These are phyloP conservation scores for Erythrobasidium yunnanense DNA, from an alignment of 768 basidiomycete species.

Conservation along the genomic window DNA sequence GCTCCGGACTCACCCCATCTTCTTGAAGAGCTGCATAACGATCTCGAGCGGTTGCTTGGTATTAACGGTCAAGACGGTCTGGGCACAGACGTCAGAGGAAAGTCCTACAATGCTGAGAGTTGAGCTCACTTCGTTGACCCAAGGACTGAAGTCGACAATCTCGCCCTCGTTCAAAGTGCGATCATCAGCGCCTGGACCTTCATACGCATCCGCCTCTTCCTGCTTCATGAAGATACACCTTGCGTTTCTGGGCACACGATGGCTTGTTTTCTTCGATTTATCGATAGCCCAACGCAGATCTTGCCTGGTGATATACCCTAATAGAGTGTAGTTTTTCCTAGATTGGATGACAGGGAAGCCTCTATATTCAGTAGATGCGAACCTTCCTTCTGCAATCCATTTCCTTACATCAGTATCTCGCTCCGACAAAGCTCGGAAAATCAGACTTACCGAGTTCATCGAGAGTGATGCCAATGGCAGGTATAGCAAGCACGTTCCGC, in stretches of 20 bases:
- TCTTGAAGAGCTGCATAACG: slow-evolving; percentile 92
- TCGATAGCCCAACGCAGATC: slow-evolving; percentile 79
- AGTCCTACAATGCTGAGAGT: not conserved
- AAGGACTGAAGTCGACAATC: slow-evolving; percentile 54
- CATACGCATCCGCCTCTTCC: slow-evolving; percentile 55
- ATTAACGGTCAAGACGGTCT: slow-evolving; percentile 91
- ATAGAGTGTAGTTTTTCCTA: slow-evolving; percentile 53
- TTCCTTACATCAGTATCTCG: too few species aligned
- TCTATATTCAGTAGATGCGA: slow-evolving; percentile 65
- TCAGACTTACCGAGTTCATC: slow-evolving; percentile 60
- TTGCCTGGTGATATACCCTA: slow-evolving; percentile 78
- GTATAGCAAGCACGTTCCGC: slow-evolving; percentile 60
- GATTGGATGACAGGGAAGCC: slow-evolving; percentile 77
- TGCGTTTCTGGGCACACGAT: slow-evolving; percentile 51
- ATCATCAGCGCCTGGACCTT: slow-evolving; percentile 43
- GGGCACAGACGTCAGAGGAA: slow-evolving; percentile 13
- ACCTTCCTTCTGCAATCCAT: slow-evolving; percentile 52
- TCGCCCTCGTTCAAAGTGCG: slow-evolving; percentile 46
- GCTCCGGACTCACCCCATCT: slow-evolving; percentile 69
- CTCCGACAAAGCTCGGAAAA: too few species aligned
- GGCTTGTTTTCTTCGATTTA: slow-evolving; percentile 40
- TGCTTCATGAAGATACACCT: slow-evolving; percentile 62
- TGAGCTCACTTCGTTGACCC: slow-evolving; percentile 76
- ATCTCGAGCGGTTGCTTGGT: slow-evolving; percentile 87
- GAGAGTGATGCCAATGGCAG: slow-evolving; percentile 64